phyloP scores from a whole-genome alignment of 371 early-diverging fungal genomes.

The Mucor velutinosus region DNA sequence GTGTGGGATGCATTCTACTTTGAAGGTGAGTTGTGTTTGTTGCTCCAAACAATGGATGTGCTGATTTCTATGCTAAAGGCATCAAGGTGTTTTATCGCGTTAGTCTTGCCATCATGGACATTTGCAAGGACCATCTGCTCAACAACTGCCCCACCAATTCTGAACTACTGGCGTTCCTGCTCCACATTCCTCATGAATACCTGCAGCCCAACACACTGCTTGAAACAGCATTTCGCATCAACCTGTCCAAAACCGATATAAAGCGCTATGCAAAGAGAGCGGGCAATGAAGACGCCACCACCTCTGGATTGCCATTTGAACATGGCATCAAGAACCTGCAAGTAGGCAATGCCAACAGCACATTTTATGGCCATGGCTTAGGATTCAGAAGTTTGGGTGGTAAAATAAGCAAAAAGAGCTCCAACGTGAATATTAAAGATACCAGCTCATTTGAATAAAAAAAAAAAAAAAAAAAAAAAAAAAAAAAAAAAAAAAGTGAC shows the following conservation, averaged over 20 bases:
- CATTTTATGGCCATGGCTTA: constrained; percentile 14
- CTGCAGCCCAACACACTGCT: constrained; percentile 72
- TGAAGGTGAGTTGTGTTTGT: constrained; percentile 56
- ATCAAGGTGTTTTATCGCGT: constrained; percentile 84
- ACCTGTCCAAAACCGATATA: constrained; percentile 58
- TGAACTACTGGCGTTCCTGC: constrained; percentile 74
- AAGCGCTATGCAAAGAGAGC: constrained; percentile 49
- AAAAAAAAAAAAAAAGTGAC: background rate
- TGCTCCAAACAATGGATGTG: background rate
- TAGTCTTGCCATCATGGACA: constrained; percentile 78
- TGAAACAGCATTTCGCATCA: constrained; percentile 70
- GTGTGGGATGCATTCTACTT: constrained; percentile 94
- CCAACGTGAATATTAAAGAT: constrained; percentile 6
- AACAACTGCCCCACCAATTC: constrained; percentile 77
- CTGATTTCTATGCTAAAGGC: constrained; percentile 38
- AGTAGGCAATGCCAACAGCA: constrained; percentile 25
- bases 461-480: no score
- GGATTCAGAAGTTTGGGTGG: constrained; percentile 17
- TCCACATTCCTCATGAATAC: constrained; percentile 81
- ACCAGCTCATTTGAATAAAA: constrained; percentile 4
- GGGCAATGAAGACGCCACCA: constrained; percentile 31
- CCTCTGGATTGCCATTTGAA: constrained; percentile 45
- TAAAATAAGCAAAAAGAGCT: constrained; percentile 17
- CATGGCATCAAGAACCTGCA: constrained; percentile 48
- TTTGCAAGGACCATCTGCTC: constrained; percentile 67